Evolutionary conservation across 345 rosid species (phyloP), one percentile per base, ranked within the genome.

Genomic region (Eutrema japonicum): DNA sequence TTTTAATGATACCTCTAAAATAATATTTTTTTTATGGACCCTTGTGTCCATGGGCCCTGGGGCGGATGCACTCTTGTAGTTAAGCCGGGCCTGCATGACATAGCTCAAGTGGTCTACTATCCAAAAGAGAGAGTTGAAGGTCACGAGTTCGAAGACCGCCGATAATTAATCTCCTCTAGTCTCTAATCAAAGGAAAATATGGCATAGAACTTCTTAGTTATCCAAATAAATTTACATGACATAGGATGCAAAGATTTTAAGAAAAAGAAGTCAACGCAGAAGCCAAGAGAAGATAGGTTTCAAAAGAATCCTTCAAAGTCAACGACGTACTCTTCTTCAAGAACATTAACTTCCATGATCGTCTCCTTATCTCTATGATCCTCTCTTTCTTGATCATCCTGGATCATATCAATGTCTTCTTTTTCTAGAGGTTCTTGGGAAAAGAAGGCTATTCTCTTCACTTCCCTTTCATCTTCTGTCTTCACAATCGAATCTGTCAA

Each of bases 231-330:
- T 4, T 32, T 47, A 52, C 50, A 58, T 32, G 47, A 58, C 46
- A 57, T 8, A 49, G 42, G 66, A 66, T 30, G 57, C 11, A 60
- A 75, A 59, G 30, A 59, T 68, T 30, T 22, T 59, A 42, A 7
- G 40, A 53, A 53, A 74, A 68, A 46, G 26, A 22, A 4, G 78
- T 75, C 56, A 75, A 51, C 73, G 41, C 10, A 59, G 12, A 43
- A 8, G 56, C n/a, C 7, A 61, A 22, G 48, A 42, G 64, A 75
- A 32, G 61, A 58, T 3, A 60, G 7, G 57, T 43, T 40, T 76
- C 70, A 76, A 69, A 76, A 76, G 70, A 69, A 69, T 46, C 79
- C 79, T 54, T 54, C 4, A 47, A 76, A 76, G 75, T 76, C 79
- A 76, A 76, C 75, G 46, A 38, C 51, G 54, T n/a, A 6, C 6